Evolutionary conservation across 2,329 filamentous ascomycete species (phyloP).

Genomic region (Hirsutella thompsonii): DNA sequence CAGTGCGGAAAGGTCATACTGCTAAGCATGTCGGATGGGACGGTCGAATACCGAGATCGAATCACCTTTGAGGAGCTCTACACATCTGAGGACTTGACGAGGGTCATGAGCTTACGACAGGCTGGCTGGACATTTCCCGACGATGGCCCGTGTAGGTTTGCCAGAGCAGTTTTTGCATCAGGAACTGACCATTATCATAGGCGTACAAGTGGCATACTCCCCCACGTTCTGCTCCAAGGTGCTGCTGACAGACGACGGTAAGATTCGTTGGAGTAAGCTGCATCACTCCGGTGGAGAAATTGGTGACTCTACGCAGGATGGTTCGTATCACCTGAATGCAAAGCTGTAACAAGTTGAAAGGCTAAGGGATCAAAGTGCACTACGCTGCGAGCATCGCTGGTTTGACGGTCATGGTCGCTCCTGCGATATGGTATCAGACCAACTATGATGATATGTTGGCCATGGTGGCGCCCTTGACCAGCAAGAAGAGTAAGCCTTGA

Average conservation of each 20-base stretch:
- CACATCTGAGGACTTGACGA: slow-evolving; percentile 48
- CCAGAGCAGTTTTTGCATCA: neutral
- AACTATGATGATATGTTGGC: slow-evolving; percentile 63
- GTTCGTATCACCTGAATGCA: slow-evolving; percentile 19
- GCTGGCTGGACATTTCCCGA: slow-evolving; percentile 63
- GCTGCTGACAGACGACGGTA: slow-evolving; percentile 44
- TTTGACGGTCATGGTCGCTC: slow-evolving; percentile 39
- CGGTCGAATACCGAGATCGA: slow-evolving; percentile 67
- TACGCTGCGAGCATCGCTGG: slow-evolving; percentile 48
- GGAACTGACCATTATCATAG: slow-evolving; percentile 18
- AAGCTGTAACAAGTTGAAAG: neutral
- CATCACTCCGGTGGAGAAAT: slow-evolving; percentile 36
- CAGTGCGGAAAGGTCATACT: slow-evolving; percentile 61
- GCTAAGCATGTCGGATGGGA: slow-evolving; percentile 67
- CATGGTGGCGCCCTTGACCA: slow-evolving; percentile 39
- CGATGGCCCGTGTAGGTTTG: slow-evolving; percentile 46
- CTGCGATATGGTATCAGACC: slow-evolving; percentile 28
- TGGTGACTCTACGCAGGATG: slow-evolving; percentile 32
- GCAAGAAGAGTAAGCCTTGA: slow-evolving; percentile 17
- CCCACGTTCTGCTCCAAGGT: slow-evolving; percentile 46
- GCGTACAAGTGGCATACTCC: slow-evolving; percentile 47
- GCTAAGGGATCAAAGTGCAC: slow-evolving; percentile 23
- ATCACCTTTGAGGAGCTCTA: slow-evolving; percentile 57
- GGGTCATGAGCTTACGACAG: slow-evolving; percentile 59
- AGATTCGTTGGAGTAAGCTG: slow-evolving; percentile 44